Conservation (phyloP, 768 basidiomycete genomes). For the Russula emetica region DNA sequence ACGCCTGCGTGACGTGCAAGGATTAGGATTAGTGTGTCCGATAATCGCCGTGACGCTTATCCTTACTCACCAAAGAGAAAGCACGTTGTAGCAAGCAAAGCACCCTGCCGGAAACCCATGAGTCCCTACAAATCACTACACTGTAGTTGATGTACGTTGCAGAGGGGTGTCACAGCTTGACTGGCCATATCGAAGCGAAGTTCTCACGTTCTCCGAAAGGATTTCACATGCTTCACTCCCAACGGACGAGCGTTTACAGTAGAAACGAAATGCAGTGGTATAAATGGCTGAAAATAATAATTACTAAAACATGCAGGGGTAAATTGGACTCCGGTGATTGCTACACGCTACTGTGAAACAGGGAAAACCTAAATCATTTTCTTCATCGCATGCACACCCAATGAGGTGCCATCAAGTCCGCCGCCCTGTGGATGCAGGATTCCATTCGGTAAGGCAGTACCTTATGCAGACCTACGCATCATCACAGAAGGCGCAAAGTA, state of each 20-base stretch:
- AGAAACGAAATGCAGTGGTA: constrained; percentile 18
- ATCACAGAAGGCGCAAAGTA: constrained; percentile 9
- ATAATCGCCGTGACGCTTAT: constrained; percentile 3
- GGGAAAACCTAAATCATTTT: neutral
- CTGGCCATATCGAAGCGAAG: too few species aligned
- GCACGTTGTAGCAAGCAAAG: constrained; percentile 80
- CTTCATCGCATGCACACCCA: constrained; percentile 12
- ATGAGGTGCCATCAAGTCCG: constrained; percentile 6
- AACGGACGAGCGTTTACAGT: constrained; percentile 2
- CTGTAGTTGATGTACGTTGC: neutral
- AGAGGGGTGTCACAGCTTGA: neutral
- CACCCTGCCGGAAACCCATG: constrained; percentile 89
- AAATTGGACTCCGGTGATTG: constrained; percentile 25
- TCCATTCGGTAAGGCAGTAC: constrained; percentile 1
- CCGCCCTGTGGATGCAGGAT: neutral
- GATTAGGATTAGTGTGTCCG: constrained; percentile 3
- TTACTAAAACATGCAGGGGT: constrained; percentile 27
- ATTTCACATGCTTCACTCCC: neutral
- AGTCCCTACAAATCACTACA: neutral
- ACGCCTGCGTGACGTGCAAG: constrained; percentile 48
- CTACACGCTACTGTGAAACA: constrained; percentile 17
- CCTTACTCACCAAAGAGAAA: constrained; percentile 78
- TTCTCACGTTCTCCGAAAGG: constrained; percentile 14
- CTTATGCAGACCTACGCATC: constrained; percentile 10
- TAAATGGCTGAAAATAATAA: constrained; percentile 27